Evolutionary conservation across 805 yeast genomes (phyloP).

Genomic region (Candida parachauliodes): DNA sequence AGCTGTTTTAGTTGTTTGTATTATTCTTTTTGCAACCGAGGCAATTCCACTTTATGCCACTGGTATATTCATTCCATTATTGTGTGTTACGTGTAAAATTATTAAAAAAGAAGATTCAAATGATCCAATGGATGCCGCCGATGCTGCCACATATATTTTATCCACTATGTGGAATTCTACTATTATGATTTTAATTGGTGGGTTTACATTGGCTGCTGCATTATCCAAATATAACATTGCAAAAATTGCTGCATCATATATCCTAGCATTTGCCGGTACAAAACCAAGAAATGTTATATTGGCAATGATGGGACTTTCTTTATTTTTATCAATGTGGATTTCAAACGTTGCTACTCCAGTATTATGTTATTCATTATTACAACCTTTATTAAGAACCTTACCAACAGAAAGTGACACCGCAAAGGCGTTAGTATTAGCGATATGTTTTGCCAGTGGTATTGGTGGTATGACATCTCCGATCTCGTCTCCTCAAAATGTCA

Average conservation of each 20-base stretch:
- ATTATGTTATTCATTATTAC: constrained; percentile 83
- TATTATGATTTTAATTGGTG: constrained; percentile 85
- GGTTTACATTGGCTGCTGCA: constrained; percentile 93
- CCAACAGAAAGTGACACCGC: constrained; percentile 77
- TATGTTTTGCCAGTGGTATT: constrained; percentile 87
- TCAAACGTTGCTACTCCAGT: constrained; percentile 98
- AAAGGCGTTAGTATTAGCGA: constrained; percentile 81
- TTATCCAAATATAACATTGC: constrained; percentile 89
- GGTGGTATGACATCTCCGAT: constrained; percentile 99
- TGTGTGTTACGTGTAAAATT: constrained; percentile 45
- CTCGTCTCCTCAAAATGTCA: constrained; percentile 93
- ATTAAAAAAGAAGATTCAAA: constrained; percentile 41
- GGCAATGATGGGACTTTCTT: constrained; percentile 81
- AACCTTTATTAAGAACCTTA: constrained; percentile 80
- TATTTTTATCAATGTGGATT: constrained; percentile 91
- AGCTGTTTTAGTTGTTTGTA: constrained; percentile 58
- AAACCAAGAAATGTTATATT: constrained; percentile 74
- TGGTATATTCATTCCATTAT: constrained; percentile 45
- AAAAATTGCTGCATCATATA: constrained; percentile 75
- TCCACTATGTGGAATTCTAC: constrained; percentile 95
- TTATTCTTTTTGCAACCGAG: constrained; percentile 51
- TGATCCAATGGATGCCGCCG: constrained; percentile 54
- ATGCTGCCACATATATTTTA: constrained; percentile 75
- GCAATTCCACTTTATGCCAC: constrained; percentile 50
- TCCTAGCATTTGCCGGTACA: constrained; percentile 80